These are phyloP conservation scores for Lipomyces kockii DNA, from an alignment of 805 yeast species.

Conservation along the genomic window DNA sequence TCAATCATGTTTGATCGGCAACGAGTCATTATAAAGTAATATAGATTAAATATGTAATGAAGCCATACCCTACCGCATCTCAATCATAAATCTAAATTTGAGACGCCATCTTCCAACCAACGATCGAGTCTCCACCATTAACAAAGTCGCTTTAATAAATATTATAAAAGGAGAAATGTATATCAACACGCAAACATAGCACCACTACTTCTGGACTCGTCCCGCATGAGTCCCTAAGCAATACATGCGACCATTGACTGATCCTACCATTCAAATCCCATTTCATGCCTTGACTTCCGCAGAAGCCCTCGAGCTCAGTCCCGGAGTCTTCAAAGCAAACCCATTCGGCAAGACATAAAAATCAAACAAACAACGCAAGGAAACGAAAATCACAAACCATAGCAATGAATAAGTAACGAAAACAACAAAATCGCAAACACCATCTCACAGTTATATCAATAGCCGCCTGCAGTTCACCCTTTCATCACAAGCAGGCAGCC, in stretches of 20 bases:
- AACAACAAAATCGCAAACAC: background rate
- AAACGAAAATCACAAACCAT: background rate
- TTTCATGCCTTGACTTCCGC: background rate
- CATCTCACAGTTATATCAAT: background rate
- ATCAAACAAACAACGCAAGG: background rate
- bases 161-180: background rate
- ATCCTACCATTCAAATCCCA: background rate
- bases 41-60: background rate
- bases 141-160: background rate
- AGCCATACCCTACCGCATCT: background rate
- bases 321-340: background rate
- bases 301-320: constrained; percentile 3
- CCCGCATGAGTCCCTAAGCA: background rate
- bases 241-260: background rate
- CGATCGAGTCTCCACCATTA: background rate
- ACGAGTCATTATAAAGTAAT: background rate
- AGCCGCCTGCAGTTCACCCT: background rate
- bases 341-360: background rate
- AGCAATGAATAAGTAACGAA: background rate
- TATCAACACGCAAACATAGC: background rate
- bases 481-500: background rate
- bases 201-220: background rate
- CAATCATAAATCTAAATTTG: background rate
- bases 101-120: background rate
- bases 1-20: background rate